phyloP scores from a whole-genome alignment of 2,329 filamentous ascomycete genomes.

The Phaeoacremonium minimum region DNA sequence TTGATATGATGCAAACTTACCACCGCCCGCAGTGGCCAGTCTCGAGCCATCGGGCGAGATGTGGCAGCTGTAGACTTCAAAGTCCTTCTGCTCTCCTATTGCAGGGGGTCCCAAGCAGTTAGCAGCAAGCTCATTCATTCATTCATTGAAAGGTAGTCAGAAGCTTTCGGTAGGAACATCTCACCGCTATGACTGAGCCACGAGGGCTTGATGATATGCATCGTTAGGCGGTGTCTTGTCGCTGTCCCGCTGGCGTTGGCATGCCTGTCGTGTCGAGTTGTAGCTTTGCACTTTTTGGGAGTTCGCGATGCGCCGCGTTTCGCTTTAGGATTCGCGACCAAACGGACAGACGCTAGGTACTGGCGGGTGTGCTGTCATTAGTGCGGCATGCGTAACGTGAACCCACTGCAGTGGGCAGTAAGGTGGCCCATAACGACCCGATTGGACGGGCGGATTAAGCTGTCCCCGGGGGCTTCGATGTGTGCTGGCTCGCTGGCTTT shows the following conservation, averaged over 20 bases:
- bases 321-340: conserved; percentile 2
- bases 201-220: conserved; percentile 89
- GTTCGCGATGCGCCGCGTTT: conserved; percentile 6
- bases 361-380: no score
- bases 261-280: not conserved
- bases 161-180: conserved; percentile 14
- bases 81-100: conserved; percentile 90
- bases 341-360: not conserved
- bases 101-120: no score
- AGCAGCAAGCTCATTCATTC: conserved; percentile 9
- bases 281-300: not conserved
- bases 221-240: conserved; percentile 28
- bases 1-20: conserved; percentile 55
- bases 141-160: not conserved
- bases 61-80: conserved; percentile 97
- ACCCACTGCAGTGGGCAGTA: not conserved
- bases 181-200: conserved; percentile 92
- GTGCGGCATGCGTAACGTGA: no score
- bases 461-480: not conserved
- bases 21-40: conserved; percentile 89
- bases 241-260: not conserved
- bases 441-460: not conserved
- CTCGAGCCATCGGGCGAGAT: conserved; percentile 91
- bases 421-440: not conserved
- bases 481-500: not conserved